Evolutionary conservation across 164 flowering plant genomes (phyloP).

Genomic region (Nelumbo lutea): DNA sequence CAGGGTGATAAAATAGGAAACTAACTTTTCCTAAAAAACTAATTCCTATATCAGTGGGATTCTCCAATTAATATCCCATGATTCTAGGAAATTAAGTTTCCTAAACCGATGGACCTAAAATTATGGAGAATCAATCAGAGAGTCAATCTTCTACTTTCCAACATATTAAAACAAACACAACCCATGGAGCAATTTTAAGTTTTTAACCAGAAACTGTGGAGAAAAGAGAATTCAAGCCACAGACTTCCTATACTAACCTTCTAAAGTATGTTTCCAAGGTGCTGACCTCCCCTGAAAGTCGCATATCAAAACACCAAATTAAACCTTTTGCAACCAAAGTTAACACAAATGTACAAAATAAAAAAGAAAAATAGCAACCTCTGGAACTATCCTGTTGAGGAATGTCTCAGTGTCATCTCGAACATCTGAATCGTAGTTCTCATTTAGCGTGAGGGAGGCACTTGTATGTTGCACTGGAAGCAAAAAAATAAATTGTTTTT

Average conservation of each 20-base stretch:
- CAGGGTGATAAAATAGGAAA: too few relatives aligned
- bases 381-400: slow-evolving; percentile 86
- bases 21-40: too few relatives aligned
- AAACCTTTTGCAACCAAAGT: slow-evolving; percentile 1
- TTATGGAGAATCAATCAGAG: too few relatives aligned
- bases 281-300: slow-evolving; percentile 74
- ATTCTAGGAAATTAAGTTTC: too few relatives aligned
- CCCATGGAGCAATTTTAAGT: too few relatives aligned
- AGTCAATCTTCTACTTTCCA: too few relatives aligned
- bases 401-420: slow-evolving; percentile 91
- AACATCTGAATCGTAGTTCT: slow-evolving; percentile 95
- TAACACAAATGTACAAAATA: not conserved
- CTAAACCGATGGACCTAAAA: too few relatives aligned
- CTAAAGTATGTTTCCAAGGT: slow-evolving; percentile 97
- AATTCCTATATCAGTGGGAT: too few relatives aligned
- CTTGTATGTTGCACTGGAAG: slow-evolving; percentile 95
- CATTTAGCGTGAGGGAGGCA: slow-evolving; percentile 95
- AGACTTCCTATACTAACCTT: slow-evolving; percentile 45
- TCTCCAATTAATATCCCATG: too few relatives aligned
- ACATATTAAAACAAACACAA: too few relatives aligned
- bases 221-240: not conserved
- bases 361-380: slow-evolving; percentile 39
- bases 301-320: slow-evolving; percentile 5
- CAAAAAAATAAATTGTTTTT: not conserved
- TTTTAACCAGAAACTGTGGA: not conserved